Conservation (phyloP, 2,329 filamentous ascomycete species). For the Ceratocystis alfenasii region DNA sequence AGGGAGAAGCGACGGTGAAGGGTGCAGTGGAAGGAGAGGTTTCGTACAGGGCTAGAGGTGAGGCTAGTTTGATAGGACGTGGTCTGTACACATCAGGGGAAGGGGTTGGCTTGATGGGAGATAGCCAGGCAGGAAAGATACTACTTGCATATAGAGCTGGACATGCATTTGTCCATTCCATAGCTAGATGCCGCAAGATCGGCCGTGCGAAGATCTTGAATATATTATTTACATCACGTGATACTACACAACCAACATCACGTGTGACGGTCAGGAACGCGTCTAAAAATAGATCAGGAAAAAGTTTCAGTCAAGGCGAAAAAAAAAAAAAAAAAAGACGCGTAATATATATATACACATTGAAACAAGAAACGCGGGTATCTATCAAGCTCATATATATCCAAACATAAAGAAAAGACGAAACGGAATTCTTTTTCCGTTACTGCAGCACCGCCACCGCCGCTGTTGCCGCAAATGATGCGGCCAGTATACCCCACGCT, state of each 20-base stretch:
- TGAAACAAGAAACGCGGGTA: slow-evolving; percentile 3
- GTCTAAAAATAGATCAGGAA: neutral
- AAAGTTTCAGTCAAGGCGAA: neutral
- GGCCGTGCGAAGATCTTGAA: slow-evolving; percentile 1
- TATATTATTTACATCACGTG: neutral
- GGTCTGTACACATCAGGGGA: too few species aligned
- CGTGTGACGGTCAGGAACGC: neutral
- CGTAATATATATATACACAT: neutral
- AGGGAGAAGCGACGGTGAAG: neutral
- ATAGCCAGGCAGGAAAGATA: too few species aligned
- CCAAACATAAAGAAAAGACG: slow-evolving; percentile 5
- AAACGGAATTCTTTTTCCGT: neutral
- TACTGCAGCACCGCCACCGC: neutral
- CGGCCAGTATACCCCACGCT: neutral
- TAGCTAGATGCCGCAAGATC: slow-evolving; percentile 3
- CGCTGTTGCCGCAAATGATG: neutral
- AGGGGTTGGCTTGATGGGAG: too few species aligned
- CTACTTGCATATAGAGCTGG: neutral
- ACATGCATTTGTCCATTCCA: neutral
- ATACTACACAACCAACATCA: neutral
- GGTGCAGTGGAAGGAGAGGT: neutral
- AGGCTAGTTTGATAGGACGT: neutral
- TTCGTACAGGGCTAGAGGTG: neutral
- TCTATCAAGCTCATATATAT: slow-evolving; percentile 4
- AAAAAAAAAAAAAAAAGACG: neutral